A percentile compares a stretch with the other conserved stretches of the same genome.
phyloP scores from a whole-genome alignment of 2,329 filamentous ascomycete genomes.

The Colletotrichum australisinense region DNA sequence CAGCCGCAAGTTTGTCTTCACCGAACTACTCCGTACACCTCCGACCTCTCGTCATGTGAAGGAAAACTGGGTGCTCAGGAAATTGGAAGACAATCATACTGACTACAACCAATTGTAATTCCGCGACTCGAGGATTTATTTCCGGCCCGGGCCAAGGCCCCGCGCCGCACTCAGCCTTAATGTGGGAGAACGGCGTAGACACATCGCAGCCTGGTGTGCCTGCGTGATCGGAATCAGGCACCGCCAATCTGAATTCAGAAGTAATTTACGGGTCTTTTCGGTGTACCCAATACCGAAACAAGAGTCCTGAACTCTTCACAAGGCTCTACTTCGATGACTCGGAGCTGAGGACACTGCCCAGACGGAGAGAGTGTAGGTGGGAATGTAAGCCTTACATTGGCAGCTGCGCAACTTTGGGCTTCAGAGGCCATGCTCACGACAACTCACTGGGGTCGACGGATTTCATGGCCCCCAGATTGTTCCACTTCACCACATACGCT shows the following conservation, averaged over 20 bases:
- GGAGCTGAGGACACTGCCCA: not conserved
- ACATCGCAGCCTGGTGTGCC: not conserved
- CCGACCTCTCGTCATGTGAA: not conserved
- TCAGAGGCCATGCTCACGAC: not conserved
- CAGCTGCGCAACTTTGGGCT: not conserved
- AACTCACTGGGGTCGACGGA: not conserved
- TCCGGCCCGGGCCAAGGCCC: not conserved
- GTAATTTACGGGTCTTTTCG: not conserved
- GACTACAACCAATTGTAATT: not conserved
- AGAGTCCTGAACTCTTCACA: too few species aligned
- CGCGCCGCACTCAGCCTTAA: not conserved
- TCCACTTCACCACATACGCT: not conserved
- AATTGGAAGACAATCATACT: not conserved
- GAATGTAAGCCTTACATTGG: not conserved
- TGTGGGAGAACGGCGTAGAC: not conserved
- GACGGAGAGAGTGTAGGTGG: not conserved
- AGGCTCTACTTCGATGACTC: not conserved
- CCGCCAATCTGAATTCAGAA: not conserved
- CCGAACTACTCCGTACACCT: not conserved
- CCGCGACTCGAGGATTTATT: not conserved
- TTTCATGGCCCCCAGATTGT: not conserved
- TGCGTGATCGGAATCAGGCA: not conserved
- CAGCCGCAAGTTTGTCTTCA: not conserved
- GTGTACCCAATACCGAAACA: too few species aligned
- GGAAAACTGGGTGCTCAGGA: not conserved